A percentile compares a stretch with the other conserved stretches of the same genome.
These are phyloP conservation scores for Cercophora scortea DNA, from an alignment of 495 filamentous ascomycete genomes.

Conservation along the genomic window DNA sequence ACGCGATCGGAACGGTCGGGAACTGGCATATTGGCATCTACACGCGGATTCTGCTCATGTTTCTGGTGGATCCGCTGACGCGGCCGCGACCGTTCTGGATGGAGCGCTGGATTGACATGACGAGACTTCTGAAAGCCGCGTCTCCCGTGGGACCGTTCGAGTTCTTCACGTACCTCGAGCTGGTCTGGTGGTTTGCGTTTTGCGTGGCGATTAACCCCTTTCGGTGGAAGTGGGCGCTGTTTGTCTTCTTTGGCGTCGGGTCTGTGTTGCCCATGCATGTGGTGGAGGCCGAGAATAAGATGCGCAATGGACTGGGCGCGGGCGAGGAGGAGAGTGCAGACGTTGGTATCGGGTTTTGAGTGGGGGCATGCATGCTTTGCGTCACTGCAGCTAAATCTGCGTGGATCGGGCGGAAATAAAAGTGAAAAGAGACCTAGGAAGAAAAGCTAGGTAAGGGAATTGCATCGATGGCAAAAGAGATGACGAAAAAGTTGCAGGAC, in stretches of 20 bases:
- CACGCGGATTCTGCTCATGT: conserved; percentile 78
- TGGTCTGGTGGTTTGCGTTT: conserved; percentile 81
- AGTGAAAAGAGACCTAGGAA: neutral
- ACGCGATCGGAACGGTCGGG: conserved; percentile 72
- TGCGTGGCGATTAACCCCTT: conserved; percentile 74
- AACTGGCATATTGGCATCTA: conserved; percentile 90
- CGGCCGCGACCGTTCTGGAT: conserved; percentile 65
- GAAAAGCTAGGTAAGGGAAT: neutral
- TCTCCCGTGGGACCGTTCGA: conserved; percentile 69
- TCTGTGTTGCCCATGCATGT: conserved; percentile 55
- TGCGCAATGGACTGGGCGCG: conserved; percentile 37
- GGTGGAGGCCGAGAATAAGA: conserved; percentile 54
- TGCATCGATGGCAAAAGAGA: neutral
- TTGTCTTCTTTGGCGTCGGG: conserved; percentile 73
- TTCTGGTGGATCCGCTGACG: conserved; percentile 69
- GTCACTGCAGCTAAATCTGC: no score
- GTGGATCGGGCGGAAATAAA: neutral
- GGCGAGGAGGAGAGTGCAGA: conserved; percentile 1
- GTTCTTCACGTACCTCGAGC: conserved; percentile 81
- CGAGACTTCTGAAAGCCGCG: conserved; percentile 58
- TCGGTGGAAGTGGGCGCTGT: conserved; percentile 71
- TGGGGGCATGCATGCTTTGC: no score
- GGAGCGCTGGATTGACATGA: conserved; percentile 84
- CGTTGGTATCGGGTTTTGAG: conserved; percentile 13
- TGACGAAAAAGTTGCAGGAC: neutral